Evolutionary conservation across 2,329 filamentous ascomycete genomes (phyloP).

Genomic region (Talaromyces sp.): DNA sequence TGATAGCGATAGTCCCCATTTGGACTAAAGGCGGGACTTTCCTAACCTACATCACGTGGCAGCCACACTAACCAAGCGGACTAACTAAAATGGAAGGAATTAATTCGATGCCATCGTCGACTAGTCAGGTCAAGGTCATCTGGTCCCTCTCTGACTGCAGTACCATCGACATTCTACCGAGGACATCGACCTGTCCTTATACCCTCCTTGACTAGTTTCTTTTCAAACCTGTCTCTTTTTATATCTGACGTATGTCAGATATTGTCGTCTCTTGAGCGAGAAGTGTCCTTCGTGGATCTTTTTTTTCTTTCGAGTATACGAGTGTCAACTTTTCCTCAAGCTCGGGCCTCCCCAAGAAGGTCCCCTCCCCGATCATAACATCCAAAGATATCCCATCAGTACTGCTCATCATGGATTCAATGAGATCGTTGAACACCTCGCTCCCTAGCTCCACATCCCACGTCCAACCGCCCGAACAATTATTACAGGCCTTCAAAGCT

Average conservation of each 20-base stretch:
- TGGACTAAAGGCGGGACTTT: not conserved
- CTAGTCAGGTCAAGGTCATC: conserved; percentile 1
- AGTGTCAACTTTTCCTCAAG: not conserved
- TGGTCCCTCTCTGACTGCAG: not conserved
- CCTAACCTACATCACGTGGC: conserved; percentile 12
- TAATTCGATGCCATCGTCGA: not conserved
- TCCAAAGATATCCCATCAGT: not conserved
- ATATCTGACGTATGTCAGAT: not conserved
- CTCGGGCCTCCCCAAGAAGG: conserved; percentile 8
- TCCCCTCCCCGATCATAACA: conserved; percentile 2
- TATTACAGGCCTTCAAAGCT: conserved; percentile 85
- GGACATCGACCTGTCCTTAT: not conserved
- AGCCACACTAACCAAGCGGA: not conserved
- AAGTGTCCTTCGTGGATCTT: not conserved
- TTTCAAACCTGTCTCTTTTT: not conserved
- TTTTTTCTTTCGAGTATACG: not conserved
- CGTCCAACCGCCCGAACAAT: conserved; percentile 49
- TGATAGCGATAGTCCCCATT: not conserved
- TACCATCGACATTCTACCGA: not conserved
- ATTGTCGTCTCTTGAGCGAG: not conserved
- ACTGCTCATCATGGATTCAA: conserved; percentile 56
- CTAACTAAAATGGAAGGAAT: not conserved
- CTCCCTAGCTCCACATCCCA: conserved; percentile 54
- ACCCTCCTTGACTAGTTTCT: not conserved
- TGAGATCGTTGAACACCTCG: conserved; percentile 61